Conservation (phyloP, 108 stramenopile genomes). For the Cyclotella cryptica region DNA sequence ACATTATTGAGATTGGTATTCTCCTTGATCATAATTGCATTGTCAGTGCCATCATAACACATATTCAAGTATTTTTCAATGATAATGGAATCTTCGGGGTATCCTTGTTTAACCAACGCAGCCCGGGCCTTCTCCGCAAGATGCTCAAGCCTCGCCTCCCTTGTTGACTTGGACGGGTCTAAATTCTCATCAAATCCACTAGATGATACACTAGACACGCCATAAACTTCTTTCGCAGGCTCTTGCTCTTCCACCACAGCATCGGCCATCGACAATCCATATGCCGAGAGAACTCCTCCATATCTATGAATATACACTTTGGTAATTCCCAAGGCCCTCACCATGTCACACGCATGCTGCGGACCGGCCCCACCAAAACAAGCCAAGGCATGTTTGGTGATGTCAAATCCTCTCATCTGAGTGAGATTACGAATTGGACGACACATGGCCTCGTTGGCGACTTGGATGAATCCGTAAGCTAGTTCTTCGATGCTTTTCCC, state of each 20-base stretch:
- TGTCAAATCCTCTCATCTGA: constrained; percentile 95
- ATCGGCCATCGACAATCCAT: constrained; percentile 94
- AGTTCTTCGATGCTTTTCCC: constrained; percentile 85
- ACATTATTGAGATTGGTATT: background rate
- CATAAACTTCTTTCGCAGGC: constrained; percentile 82
- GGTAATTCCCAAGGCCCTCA: constrained; percentile 92
- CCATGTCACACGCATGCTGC: constrained; percentile 97
- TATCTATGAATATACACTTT: constrained; percentile 94
- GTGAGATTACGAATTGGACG: constrained; percentile 98
- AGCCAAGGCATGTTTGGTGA: constrained; percentile 83
- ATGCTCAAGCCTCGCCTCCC: constrained; percentile 66
- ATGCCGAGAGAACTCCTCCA: constrained; percentile 96
- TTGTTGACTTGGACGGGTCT: constrained; percentile 53
- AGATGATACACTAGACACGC: constrained; percentile 34
- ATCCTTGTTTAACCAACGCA: constrained; percentile 87
- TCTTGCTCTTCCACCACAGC: constrained; percentile 95
- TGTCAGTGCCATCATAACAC: constrained; percentile 97
- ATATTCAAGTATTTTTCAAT: constrained; percentile 88
- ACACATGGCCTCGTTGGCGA: constrained; percentile 99
- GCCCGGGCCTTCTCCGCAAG: constrained; percentile 65
- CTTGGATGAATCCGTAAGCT: constrained; percentile 96
- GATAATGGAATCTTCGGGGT: constrained; percentile 62
- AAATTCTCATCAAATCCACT: constrained; percentile 40
- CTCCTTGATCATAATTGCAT: constrained; percentile 88
- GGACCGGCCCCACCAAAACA: constrained; percentile 99